Conservation (phyloP, 179 eudicot species). For the Amaranthus tricolor region DNA sequence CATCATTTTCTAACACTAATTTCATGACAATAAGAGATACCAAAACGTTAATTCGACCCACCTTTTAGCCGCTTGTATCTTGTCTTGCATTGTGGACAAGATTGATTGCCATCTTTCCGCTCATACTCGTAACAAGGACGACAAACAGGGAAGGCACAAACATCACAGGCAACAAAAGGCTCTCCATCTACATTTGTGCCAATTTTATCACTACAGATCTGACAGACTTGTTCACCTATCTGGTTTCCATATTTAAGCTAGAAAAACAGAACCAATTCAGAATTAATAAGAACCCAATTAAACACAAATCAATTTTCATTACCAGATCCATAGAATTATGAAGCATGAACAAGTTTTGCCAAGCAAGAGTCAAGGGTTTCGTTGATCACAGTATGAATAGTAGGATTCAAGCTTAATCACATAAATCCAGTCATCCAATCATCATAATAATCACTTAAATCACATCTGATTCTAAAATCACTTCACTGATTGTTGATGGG, state of each 20-base stretch:
- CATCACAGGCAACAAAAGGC: slow-evolving; percentile 54
- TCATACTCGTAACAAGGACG: slow-evolving; percentile 65
- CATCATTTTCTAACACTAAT: slow-evolving; percentile 5
- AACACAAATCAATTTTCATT: not conserved
- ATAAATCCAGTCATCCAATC: not conserved
- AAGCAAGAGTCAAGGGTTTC: not conserved
- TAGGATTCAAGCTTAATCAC: not conserved
- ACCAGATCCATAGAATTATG: not conserved
- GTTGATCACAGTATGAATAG: not conserved
- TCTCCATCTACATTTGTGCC: slow-evolving; percentile 44
- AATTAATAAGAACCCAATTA: slow-evolving; percentile 4
- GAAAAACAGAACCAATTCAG: slow-evolving; percentile 7
- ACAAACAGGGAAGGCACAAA: slow-evolving; percentile 58
- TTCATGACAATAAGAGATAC: not conserved
- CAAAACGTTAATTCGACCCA: slow-evolving; percentile 5
- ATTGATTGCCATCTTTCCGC: slow-evolving; percentile 55
- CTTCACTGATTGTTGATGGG: not conserved
- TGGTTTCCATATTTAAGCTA: slow-evolving; percentile 36
- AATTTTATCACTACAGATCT: slow-evolving; percentile 53
- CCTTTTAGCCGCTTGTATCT: slow-evolving; percentile 58
- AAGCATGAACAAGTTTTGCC: not conserved
- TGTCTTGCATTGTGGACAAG: slow-evolving; percentile 66
- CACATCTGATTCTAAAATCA: not conserved
- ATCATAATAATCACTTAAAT: not conserved
- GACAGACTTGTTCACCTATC: slow-evolving; percentile 42